phyloP scores from a whole-genome alignment of 2,329 filamentous ascomycete genomes.

The Samsoniella hepiali region DNA sequence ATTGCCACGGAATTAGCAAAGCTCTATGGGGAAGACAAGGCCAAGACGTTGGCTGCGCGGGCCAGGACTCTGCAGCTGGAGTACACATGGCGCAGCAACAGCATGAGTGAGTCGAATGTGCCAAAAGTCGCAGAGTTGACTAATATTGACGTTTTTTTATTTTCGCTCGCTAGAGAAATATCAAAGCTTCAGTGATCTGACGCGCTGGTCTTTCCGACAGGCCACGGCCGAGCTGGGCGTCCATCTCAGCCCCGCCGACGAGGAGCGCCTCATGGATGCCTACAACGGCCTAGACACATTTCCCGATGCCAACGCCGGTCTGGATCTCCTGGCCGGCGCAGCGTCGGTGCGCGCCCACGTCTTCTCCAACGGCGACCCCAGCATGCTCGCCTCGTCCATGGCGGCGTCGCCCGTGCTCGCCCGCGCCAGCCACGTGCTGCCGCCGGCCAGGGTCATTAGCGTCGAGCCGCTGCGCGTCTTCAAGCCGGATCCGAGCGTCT shows the following conservation, averaged over 20 bases:
- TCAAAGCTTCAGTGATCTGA: conserved; percentile 61
- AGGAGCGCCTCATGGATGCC: conserved; percentile 54
- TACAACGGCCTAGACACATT: conserved; percentile 65
- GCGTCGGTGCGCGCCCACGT: conserved; percentile 51
- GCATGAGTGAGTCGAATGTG: conserved; percentile 58
- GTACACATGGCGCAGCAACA: conserved; percentile 73
- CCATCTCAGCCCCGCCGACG: conserved; percentile 41
- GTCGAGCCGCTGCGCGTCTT: conserved; percentile 59
- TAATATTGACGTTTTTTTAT: background rate
- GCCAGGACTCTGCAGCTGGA: conserved; percentile 72
- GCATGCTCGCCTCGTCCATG: conserved; percentile 62
- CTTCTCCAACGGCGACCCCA: conserved; percentile 67
- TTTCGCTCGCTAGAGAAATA: conserved; percentile 36
- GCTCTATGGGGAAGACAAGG: conserved; percentile 56
- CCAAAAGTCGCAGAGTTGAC: background rate
- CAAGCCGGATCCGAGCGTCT: conserved; percentile 63
- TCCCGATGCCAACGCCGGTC: conserved; percentile 56
- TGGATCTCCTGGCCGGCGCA: conserved; percentile 45
- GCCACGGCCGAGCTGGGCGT: conserved; percentile 57
- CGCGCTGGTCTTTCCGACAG: conserved; percentile 58
- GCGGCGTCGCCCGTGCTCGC: conserved; percentile 53
- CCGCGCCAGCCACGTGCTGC: conserved; percentile 44
- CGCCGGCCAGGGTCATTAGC: conserved; percentile 47
- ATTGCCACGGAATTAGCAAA: conserved; percentile 58
- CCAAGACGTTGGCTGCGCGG: conserved; percentile 52